Conservation (phyloP, 805 yeast species). For the Candida ponderosae region DNA sequence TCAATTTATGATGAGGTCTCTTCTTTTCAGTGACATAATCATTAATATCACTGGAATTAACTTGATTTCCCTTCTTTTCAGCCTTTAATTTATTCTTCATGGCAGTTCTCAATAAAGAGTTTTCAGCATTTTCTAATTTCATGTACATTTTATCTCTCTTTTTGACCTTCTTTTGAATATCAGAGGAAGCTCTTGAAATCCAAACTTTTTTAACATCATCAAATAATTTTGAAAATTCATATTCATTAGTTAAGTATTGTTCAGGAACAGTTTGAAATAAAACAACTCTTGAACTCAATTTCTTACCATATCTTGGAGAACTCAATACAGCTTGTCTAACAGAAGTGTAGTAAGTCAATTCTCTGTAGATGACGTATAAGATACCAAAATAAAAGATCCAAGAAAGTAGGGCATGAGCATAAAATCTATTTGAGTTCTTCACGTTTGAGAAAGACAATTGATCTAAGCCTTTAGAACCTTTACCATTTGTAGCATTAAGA, state of each 20-base stretch:
- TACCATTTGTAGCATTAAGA: conserved; percentile 67
- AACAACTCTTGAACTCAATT: conserved; percentile 72
- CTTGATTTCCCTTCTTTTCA: conserved; percentile 52
- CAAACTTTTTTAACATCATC: conserved; percentile 78
- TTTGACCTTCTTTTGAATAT: conserved; percentile 46
- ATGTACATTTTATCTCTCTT: conserved; percentile 53
- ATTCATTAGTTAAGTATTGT: conserved; percentile 53
- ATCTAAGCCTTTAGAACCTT: conserved; percentile 60
- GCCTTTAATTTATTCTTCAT: conserved; percentile 55
- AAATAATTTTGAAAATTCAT: conserved; percentile 66
- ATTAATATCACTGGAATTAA: conserved; percentile 39
- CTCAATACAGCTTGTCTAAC: conserved; percentile 71
- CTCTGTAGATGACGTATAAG: conserved; percentile 73
- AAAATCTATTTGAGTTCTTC: conserved; percentile 51
- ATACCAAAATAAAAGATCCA: conserved; percentile 72
- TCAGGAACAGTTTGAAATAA: conserved; percentile 81
- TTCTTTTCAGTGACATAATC: conserved; percentile 58
- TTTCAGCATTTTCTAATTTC: conserved; percentile 63
- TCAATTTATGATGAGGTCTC: conserved; percentile 51
- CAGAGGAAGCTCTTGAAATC: conserved; percentile 59
- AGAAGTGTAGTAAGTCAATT: conserved; percentile 68
- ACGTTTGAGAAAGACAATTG: conserved; percentile 74
- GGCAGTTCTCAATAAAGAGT: conserved; percentile 49
- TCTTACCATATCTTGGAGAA: conserved; percentile 71
- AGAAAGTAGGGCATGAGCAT: conserved; percentile 77